Evolutionary conservation across 164 flowering plant genomes (phyloP).

Genomic region (Aristolochia californica): DNA sequence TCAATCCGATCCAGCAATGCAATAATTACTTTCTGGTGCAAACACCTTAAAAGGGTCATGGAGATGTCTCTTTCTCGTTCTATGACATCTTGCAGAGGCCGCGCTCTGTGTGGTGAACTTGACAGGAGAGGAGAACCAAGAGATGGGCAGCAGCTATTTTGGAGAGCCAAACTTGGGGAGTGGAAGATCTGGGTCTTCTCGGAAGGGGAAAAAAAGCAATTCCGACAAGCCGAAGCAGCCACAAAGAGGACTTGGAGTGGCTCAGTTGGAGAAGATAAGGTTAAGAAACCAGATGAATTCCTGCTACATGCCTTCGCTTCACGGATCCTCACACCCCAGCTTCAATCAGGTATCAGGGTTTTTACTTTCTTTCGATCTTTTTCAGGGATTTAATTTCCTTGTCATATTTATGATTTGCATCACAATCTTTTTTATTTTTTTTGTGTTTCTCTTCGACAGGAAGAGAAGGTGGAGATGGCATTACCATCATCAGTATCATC

Average conservation of each 20-base stretch:
- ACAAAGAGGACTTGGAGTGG: slow-evolving; percentile 94
- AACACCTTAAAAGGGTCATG: slow-evolving; percentile 15
- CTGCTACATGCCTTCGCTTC: slow-evolving; percentile 22
- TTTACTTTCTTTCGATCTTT: neutral
- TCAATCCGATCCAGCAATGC: slow-evolving; percentile 69
- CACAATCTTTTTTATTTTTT: neutral
- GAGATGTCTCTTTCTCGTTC: slow-evolving; percentile 6
- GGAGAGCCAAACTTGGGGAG: slow-evolving; percentile 49
- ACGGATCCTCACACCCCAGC: slow-evolving; percentile 14
- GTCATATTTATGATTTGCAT: too few relatives aligned
- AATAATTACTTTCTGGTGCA: slow-evolving; percentile 20
- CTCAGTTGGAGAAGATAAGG: slow-evolving; percentile 91
- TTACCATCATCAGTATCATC: slow-evolving; percentile 31
- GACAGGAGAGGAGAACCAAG: too few relatives aligned
- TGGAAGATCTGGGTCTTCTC: slow-evolving; percentile 38
- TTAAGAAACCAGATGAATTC: slow-evolving; percentile 52
- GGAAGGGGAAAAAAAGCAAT: slow-evolving; percentile 56
- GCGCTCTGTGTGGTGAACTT: too few relatives aligned
- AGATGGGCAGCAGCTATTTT: slow-evolving; percentile 50
- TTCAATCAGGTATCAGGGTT: slow-evolving; percentile 35
- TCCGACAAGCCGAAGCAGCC: slow-evolving; percentile 87
- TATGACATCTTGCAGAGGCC: slow-evolving; percentile 1
- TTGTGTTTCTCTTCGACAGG: neutral
- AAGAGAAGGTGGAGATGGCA: slow-evolving; percentile 27
- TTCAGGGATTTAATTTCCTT: neutral